phyloP scores from a whole-genome alignment of 208 protist genomes.

The Angomonas deanei region DNA sequence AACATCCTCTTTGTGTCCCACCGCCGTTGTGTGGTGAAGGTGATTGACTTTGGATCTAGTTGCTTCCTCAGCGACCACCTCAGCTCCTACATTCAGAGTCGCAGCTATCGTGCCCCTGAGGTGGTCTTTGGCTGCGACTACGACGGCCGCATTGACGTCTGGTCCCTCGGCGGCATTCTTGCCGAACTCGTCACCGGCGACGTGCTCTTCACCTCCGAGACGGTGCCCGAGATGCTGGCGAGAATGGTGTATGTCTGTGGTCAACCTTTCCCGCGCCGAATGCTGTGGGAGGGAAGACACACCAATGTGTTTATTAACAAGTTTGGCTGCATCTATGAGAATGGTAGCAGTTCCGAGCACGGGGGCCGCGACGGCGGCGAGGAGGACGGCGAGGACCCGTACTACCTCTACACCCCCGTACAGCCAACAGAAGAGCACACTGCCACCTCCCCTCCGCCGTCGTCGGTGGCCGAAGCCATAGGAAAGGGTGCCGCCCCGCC shows the following conservation, averaged over 20 bases:
- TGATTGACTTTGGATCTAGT: slow-evolving; percentile 95
- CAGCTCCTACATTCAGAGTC: slow-evolving; percentile 92
- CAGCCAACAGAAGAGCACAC: slow-evolving; percentile 2
- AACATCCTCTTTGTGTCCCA: slow-evolving; percentile 96
- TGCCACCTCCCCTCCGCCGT: slow-evolving; percentile 9
- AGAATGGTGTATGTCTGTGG: slow-evolving; percentile 90
- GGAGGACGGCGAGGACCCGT: slow-evolving; percentile 46
- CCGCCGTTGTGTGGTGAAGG: slow-evolving; percentile 91
- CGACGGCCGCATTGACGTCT: slow-evolving; percentile 94
- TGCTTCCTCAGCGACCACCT: slow-evolving; percentile 95
- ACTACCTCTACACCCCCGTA: slow-evolving; percentile 80
- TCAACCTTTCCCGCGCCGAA: slow-evolving; percentile 64
- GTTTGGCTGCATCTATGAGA: slow-evolving; percentile 86
- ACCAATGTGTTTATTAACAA: slow-evolving; percentile 87
- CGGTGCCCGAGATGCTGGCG: slow-evolving; percentile 91
- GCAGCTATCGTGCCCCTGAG: slow-evolving; percentile 92
- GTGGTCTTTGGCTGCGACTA: slow-evolving; percentile 93
- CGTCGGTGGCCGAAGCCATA: slow-evolving; percentile 14
- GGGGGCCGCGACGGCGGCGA: slow-evolving; percentile 13
- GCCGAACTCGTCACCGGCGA: slow-evolving; percentile 91
- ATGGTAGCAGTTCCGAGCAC: slow-evolving; percentile 29
- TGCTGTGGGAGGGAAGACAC: slow-evolving; percentile 87
- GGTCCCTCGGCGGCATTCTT: slow-evolving; percentile 94
- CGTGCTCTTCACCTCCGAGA: slow-evolving; percentile 94
- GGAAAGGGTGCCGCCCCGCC: slow-evolving; percentile 2